A percentile compares a stretch with the other conserved stretches of the same genome.
These are phyloP conservation scores for Solanum boliviense DNA, from an alignment of 257 asterid genomes.

Conservation along the genomic window DNA sequence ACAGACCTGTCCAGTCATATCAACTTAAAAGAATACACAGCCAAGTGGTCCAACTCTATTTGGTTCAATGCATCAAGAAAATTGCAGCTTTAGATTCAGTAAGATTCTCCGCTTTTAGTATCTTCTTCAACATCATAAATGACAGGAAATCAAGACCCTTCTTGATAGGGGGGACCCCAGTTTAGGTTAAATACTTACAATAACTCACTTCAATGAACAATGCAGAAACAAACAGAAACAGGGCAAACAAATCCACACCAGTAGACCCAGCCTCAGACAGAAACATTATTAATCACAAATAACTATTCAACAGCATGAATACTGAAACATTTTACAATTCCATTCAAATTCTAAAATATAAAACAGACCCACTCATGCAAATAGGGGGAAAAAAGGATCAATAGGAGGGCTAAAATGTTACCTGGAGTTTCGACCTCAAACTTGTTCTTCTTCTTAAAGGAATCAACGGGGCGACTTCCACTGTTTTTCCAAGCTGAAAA, in stretches of 20 bases:
- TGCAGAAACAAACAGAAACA: slow-evolving; percentile 18
- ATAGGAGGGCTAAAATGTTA: background rate
- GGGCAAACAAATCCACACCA: slow-evolving; percentile 15
- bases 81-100: background rate
- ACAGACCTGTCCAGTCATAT: slow-evolving; percentile 35
- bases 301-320: background rate
- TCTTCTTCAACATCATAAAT: slow-evolving; percentile 4
- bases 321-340: background rate
- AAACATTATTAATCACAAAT: background rate
- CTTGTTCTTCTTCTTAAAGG: slow-evolving; percentile 66
- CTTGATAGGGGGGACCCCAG: slow-evolving; percentile 37
- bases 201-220: slow-evolving; percentile 15
- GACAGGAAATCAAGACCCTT: slow-evolving; percentile 19
- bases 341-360: background rate
- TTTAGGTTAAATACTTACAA: slow-evolving; percentile 21
- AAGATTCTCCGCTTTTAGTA: slow-evolving; percentile 3
- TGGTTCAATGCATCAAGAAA: slow-evolving; percentile 6
- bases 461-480: slow-evolving; percentile 27
- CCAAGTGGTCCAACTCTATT: slow-evolving; percentile 6
- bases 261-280: slow-evolving; percentile 32
- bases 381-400: background rate
- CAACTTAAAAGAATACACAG: slow-evolving; percentile 25
- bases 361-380: background rate
- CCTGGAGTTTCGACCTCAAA: slow-evolving; percentile 54
- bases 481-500: slow-evolving; percentile 56